A percentile compares a stretch with the other conserved stretches of the same genome.
These are phyloP conservation scores for Marasmius tenuissimus DNA, from an alignment of 1,284 basidiomycete species.

Conservation along the genomic window DNA sequence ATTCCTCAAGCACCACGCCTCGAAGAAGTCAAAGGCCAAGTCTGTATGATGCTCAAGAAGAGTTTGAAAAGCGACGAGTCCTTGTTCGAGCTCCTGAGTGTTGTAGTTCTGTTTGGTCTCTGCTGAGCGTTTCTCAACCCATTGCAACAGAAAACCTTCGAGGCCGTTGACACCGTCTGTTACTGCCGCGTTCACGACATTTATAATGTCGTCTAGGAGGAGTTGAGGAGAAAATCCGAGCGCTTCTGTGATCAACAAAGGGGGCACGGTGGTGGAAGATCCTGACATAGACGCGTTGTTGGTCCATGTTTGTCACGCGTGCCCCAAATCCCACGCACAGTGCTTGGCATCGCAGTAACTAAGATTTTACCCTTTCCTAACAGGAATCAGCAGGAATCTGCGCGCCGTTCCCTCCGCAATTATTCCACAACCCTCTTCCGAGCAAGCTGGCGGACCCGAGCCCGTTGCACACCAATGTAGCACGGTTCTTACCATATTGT, in stretches of 20 bases:
- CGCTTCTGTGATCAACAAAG: conserved; percentile 61
- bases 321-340: neutral
- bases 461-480: too few relatives aligned
- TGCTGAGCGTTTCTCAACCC: conserved; percentile 59
- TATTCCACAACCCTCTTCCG: too few relatives aligned
- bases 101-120: conserved; percentile 43
- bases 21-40: conserved; percentile 79
- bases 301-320: neutral
- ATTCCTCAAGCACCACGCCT: conserved; percentile 76
- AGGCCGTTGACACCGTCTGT: conserved; percentile 71
- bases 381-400: too few relatives aligned
- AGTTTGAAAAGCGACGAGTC: conserved; percentile 75
- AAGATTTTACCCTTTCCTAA: too few relatives aligned
- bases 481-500: too few relatives aligned
- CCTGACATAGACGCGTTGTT: conserved; percentile 6
- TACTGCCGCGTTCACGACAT: conserved; percentile 66
- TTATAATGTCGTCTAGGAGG: conserved; percentile 68
- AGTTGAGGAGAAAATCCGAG: conserved; percentile 69
- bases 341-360: neutral
- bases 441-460: too few relatives aligned
- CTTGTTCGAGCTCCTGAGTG: conserved; percentile 70
- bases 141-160: conserved; percentile 69
- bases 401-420: too few relatives aligned
- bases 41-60: conserved; percentile 77
- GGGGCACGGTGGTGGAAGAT: conserved; percentile 32